Evolutionary conservation across 2,329 filamentous ascomycete species (phyloP).

Genomic region (Aureobasidium namibiae): DNA sequence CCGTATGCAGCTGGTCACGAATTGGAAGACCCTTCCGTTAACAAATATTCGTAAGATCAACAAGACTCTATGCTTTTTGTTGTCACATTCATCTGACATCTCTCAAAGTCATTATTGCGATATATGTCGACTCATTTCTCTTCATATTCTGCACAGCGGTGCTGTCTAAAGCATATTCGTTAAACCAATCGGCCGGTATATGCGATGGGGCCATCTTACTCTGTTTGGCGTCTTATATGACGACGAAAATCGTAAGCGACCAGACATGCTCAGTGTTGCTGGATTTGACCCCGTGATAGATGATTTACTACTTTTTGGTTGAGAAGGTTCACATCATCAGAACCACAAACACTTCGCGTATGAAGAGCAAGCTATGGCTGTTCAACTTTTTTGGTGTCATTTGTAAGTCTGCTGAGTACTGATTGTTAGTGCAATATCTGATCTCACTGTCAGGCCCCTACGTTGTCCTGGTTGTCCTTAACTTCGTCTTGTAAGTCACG

Average conservation of each 20-base stretch:
- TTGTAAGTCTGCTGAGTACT: constrained; percentile 20
- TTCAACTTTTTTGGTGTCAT: constrained; percentile 50
- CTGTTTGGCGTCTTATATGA: constrained; percentile 54
- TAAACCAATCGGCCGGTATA: constrained; percentile 42
- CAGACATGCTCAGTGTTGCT: neutral
- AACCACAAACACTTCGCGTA: constrained; percentile 42
- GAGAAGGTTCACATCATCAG: constrained; percentile 58
- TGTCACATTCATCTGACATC: neutral
- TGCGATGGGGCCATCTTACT: constrained; percentile 54
- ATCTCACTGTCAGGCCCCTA: constrained; percentile 17
- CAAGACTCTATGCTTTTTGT: constrained; percentile 14
- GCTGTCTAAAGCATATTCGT: constrained; percentile 48
- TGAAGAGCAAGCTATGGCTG: constrained; percentile 50
- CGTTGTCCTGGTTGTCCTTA: constrained; percentile 44
- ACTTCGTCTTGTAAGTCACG: constrained; percentile 49
- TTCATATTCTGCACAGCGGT: constrained; percentile 53
- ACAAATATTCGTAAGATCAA: constrained; percentile 12
- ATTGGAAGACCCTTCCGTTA: constrained; percentile 21
- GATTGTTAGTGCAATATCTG: constrained; percentile 29
- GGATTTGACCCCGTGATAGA: constrained; percentile 7
- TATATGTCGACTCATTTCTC: constrained; percentile 52
- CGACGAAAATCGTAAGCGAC: constrained; percentile 46
- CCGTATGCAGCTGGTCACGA: constrained; percentile 20
- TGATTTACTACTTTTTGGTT: constrained; percentile 58
- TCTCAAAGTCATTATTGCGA: constrained; percentile 47